Evolutionary conservation across 352 stramenopile genomes (phyloP).

Genomic region (Globisporangium alternatum): DNA sequence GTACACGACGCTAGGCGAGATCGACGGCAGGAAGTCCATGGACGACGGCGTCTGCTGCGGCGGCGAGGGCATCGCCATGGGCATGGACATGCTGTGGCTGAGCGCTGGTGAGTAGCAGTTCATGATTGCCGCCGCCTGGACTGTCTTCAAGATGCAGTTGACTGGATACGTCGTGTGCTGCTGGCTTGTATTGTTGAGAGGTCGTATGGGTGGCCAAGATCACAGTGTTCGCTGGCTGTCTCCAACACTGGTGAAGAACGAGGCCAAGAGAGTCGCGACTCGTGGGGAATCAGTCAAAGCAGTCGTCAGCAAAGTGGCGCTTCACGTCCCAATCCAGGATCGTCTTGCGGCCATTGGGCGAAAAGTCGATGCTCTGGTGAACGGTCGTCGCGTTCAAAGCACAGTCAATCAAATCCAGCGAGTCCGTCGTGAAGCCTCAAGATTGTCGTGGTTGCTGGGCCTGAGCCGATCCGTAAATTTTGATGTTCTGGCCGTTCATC

Average conservation of each 20-base stretch:
- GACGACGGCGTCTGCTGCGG: not conserved
- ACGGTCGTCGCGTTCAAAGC: not conserved
- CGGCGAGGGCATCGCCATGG: slow-evolving; percentile 15
- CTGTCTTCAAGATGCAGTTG: not conserved
- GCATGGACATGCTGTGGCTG: slow-evolving; percentile 11
- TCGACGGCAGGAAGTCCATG: slow-evolving; percentile 37
- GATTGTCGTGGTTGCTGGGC: not conserved
- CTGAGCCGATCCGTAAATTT: no score
- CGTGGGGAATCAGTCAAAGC: not conserved
- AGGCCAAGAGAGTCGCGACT: slow-evolving; percentile 4
- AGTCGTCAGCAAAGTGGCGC: not conserved
- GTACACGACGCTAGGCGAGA: slow-evolving; percentile 60
- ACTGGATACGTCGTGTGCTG: not conserved
- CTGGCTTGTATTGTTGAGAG: not conserved
- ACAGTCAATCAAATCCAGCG: not conserved
- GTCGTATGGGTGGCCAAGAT: not conserved
- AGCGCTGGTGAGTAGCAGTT: slow-evolving; percentile 15
- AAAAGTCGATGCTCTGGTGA: not conserved
- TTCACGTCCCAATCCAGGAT: slow-evolving; percentile 2
- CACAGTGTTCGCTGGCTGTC: no score
- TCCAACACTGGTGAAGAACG: not conserved
- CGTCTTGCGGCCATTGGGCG: not conserved
- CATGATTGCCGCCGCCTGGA: not conserved
- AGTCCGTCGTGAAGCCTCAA: not conserved
- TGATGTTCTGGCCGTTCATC: slow-evolving; percentile 76